Conservation (phyloP, 352 stramenopile species). For the Globisporangium radiosum region DNA sequence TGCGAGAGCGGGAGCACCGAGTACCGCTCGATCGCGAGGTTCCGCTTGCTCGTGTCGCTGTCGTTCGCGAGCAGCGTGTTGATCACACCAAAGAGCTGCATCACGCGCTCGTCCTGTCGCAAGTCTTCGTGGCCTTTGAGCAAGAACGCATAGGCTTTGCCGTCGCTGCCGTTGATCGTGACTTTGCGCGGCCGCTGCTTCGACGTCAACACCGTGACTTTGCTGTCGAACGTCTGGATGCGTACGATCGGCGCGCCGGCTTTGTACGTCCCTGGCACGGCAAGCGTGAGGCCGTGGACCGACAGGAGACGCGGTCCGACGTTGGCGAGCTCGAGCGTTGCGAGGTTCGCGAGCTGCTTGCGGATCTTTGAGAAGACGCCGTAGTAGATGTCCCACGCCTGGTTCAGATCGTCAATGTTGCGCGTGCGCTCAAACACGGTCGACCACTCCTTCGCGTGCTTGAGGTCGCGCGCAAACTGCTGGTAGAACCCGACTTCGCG, state of each 20-base stretch:
- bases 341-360: constrained; percentile 93
- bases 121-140: constrained; percentile 99
- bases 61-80: constrained; percentile 99
- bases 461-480: constrained; percentile 92
- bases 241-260: constrained; percentile 77
- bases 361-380: constrained; percentile 94
- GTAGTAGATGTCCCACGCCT: constrained; percentile 99
- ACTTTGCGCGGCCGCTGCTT: constrained; percentile 99
- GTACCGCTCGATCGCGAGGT: constrained; percentile 98
- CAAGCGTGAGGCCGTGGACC: constrained; percentile 93
- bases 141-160: constrained; percentile 98
- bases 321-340: constrained; percentile 95
- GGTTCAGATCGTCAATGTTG: constrained; percentile 79
- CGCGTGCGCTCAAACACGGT: constrained; percentile 74
- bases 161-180: constrained; percentile 96
- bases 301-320: constrained; percentile 95
- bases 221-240: constrained; percentile 92
- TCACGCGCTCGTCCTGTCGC: constrained; percentile 99
- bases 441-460: constrained; percentile 78
- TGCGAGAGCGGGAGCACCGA: constrained; percentile 97
- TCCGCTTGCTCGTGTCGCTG: constrained; percentile 95
- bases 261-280: constrained; percentile 93
- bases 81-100: constrained; percentile 99
- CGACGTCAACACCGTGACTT: constrained; percentile 96
- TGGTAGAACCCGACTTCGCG: constrained; percentile 83